These are phyloP conservation scores for Nicotiana paniculata DNA, from an alignment of 257 asterid species.

Conservation along the genomic window DNA sequence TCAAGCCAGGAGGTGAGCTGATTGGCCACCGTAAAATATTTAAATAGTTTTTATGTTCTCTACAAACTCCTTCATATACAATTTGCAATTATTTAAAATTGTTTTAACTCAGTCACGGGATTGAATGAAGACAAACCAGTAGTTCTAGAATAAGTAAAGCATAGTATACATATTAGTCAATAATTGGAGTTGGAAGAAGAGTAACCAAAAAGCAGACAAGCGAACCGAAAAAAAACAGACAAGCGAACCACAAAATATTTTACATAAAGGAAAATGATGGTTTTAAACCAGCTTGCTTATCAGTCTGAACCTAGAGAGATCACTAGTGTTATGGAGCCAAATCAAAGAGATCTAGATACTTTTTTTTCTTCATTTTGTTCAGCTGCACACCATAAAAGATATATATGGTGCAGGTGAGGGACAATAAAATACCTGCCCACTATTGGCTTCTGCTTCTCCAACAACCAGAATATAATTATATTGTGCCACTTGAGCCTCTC, in stretches of 20 bases:
- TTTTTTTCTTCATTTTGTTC: constrained; percentile 4
- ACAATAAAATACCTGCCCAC: constrained; percentile 20
- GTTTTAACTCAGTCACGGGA: too few relatives aligned
- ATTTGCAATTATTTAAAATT: not conserved
- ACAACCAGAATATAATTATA: constrained; percentile 94
- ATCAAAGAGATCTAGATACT: not conserved
- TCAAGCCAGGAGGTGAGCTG: not conserved
- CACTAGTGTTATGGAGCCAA: constrained; percentile 32
- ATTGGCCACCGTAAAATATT: not conserved
- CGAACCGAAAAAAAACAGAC: not conserved
- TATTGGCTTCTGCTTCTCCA: constrained; percentile 85
- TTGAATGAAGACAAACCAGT: not conserved
- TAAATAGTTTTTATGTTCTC: not conserved
- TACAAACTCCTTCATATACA: not conserved
- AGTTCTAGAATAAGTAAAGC: not conserved
- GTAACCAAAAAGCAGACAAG: not conserved
- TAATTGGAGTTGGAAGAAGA: not conserved
- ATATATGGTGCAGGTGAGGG: not conserved
- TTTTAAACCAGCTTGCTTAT: not conserved
- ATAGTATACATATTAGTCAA: not conserved
- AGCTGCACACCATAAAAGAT: not conserved
- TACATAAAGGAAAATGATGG: not conserved
- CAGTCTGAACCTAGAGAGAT: not conserved
- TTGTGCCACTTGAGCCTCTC: constrained; percentile 94
- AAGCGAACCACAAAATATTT: too few relatives aligned